A percentile compares a stretch with the other conserved stretches of the same genome.
These are phyloP conservation scores for Apophysomyces trapeziformis DNA, from an alignment of 371 early-diverging fungal genomes.

Conservation along the genomic window DNA sequence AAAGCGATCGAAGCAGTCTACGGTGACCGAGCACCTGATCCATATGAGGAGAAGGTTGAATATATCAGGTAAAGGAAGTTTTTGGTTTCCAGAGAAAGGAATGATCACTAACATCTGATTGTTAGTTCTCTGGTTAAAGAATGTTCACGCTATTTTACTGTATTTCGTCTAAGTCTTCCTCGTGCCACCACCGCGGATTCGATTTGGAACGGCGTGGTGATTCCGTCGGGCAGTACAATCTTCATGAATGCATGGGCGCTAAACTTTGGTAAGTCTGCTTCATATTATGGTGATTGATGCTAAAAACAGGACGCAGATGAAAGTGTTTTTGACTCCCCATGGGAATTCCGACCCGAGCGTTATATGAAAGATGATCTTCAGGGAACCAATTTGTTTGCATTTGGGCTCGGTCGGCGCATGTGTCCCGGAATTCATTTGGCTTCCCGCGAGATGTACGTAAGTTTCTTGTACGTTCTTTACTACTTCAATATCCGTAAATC, in stretches of 20 bases:
- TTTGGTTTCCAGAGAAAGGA: neutral
- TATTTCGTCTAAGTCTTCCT: conserved; percentile 4
- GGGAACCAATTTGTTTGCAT: neutral
- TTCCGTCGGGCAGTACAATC: neutral
- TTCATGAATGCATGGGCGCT: conserved; percentile 6
- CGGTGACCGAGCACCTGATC: conserved; percentile 1
- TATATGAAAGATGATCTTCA: neutral
- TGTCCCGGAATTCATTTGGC: conserved; percentile 4
- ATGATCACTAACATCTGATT: neutral
- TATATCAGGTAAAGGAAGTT: neutral
- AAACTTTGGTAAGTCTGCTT: conserved; percentile 3
- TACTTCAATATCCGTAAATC: conserved; percentile 7
- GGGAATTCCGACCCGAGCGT: conserved; percentile 10
- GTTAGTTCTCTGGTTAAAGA: conserved; percentile 2
- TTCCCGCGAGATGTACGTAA: neutral
- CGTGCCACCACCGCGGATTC: conserved; percentile 2
- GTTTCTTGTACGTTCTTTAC: conserved; percentile 3
- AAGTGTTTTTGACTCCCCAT: neutral
- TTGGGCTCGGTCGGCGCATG: conserved; percentile 1
- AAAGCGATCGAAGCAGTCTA: conserved; percentile 3
- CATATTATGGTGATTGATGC: neutral
- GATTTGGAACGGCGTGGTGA: neutral
- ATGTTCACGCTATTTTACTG: conserved; percentile 4
- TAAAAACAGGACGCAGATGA: neutral
- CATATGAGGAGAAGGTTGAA: conserved; percentile 1